A percentile compares a stretch with the other conserved stretches of the same genome.
Conservation (phyloP, 2,329 filamentous ascomycete species). For the Rhynchosporium secalis region DNA sequence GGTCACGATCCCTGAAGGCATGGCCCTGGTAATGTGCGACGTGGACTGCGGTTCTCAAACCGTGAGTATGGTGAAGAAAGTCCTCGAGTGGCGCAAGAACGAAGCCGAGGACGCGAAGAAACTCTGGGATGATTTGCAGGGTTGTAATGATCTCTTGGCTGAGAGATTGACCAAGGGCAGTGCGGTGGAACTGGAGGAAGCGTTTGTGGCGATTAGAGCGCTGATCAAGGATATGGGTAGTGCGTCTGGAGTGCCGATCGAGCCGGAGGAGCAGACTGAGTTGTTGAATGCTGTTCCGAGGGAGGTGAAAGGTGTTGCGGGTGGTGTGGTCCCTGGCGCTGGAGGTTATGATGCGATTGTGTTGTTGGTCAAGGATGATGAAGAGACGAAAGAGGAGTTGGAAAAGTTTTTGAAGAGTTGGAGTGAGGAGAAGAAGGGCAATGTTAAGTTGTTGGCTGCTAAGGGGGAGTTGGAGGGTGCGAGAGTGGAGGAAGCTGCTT, state of each 20-base stretch:
- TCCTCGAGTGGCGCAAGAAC: conserved; percentile 75
- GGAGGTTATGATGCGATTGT: conserved; percentile 91
- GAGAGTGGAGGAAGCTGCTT: conserved; percentile 45
- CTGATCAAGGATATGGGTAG: conserved; percentile 76
- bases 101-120: conserved; percentile 62
- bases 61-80: conserved; percentile 91
- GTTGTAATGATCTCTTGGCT: conserved; percentile 70
- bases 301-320: conserved; percentile 75
- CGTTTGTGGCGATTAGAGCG: conserved; percentile 54
- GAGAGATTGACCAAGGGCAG: conserved; percentile 55
- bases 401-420: conserved; percentile 65
- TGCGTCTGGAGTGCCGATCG: conserved; percentile 78
- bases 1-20: conserved; percentile 69
- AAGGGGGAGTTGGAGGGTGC: conserved; percentile 72
- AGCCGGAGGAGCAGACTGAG: conserved; percentile 81
- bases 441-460: conserved; percentile 68
- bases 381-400: conserved; percentile 60
- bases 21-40: conserved; percentile 89
- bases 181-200: conserved; percentile 46
- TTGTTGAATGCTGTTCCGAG: conserved; percentile 73
- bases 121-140: conserved; percentile 76
- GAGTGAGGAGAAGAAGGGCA: conserved; percentile 58
- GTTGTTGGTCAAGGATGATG: conserved; percentile 73
- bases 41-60: conserved; percentile 94
- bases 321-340: conserved; percentile 90